phyloP scores from a whole-genome alignment of 2,329 filamentous ascomycete species.

The Clonostachys rhizophaga region DNA sequence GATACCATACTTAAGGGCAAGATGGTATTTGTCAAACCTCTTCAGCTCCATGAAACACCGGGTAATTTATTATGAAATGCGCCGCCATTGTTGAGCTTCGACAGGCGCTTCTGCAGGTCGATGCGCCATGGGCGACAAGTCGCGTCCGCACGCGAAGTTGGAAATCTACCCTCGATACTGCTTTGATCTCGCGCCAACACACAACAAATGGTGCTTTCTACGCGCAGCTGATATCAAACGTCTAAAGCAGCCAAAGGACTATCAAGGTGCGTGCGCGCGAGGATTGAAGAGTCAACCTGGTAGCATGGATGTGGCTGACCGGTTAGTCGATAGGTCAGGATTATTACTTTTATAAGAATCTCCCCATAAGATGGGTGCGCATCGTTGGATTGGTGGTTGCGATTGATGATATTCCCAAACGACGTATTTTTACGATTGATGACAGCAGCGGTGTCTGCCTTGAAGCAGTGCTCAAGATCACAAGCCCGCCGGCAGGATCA shows the following conservation, averaged over 20 bases:
- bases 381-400: slow-evolving; percentile 67
- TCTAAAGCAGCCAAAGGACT: slow-evolving; percentile 27
- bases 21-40: no score
- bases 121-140: slow-evolving; percentile 40
- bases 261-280: background rate
- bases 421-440: slow-evolving; percentile 54
- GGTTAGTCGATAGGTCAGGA: slow-evolving; percentile 24
- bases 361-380: slow-evolving; percentile 73
- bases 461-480: slow-evolving; percentile 22
- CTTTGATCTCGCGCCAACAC: slow-evolving; percentile 57
- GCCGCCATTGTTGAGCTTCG: no score
- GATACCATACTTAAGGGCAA: no score
- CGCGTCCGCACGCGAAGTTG: slow-evolving; percentile 13
- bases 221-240: slow-evolving; percentile 42
- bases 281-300: background rate
- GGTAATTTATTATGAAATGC: no score
- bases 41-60: no score
- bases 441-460: slow-evolving; percentile 60
- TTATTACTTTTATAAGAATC: slow-evolving; percentile 65
- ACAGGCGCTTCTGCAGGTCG: no score
- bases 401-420: slow-evolving; percentile 42
- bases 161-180: slow-evolving; percentile 56
- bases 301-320: background rate
- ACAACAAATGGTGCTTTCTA: slow-evolving; percentile 55
- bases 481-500: background rate